Percentiles rank a stretch among this genome's conserved stretches.
phyloP scores from a whole-genome alignment of 805 yeast species.

The Wickerhamiella alocasiicola region DNA sequence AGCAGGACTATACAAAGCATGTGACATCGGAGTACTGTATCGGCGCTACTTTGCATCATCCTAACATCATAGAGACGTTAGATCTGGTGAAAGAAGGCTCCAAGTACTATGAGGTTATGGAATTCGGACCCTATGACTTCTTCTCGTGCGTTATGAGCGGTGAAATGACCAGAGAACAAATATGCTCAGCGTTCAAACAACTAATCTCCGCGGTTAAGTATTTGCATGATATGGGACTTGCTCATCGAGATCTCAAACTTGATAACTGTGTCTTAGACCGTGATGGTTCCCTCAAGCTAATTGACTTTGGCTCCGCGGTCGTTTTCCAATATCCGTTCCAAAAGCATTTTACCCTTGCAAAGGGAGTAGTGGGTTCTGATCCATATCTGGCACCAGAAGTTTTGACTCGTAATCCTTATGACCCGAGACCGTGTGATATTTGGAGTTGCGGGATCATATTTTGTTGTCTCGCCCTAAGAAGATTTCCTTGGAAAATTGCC shows the following conservation, averaged over 20 bases:
- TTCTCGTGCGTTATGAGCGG: conserved; percentile 90
- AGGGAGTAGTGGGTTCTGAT: conserved; percentile 89
- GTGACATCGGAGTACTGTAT: conserved; percentile 73
- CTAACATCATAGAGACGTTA: conserved; percentile 66
- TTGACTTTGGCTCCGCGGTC: conserved; percentile 90
- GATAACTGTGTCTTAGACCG: conserved; percentile 82
- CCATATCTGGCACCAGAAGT: conserved; percentile 95
- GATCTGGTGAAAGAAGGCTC: conserved; percentile 64
- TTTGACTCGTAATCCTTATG: conserved; percentile 45
- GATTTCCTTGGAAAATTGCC: conserved; percentile 97
- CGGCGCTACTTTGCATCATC: conserved; percentile 67
- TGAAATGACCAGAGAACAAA: conserved; percentile 54
- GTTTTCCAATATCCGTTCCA: conserved; percentile 60
- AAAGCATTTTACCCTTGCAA: conserved; percentile 46
- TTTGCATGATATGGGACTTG: conserved; percentile 70
- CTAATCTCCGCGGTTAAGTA: conserved; percentile 61
- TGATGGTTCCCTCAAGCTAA: conserved; percentile 67
- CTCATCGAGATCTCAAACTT: conserved; percentile 84
- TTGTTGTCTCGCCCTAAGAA: conserved; percentile 74
- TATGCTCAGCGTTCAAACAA: conserved; percentile 73
- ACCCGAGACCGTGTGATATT: conserved; percentile 77
- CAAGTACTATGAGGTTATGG: conserved; percentile 70
- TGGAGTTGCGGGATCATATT: conserved; percentile 91
- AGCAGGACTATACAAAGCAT: conserved; percentile 58
- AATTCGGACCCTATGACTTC: conserved; percentile 82